Evolutionary conservation across 2,329 filamentous ascomycete species (phyloP).

Genomic region (Trichophyton verrucosum): DNA sequence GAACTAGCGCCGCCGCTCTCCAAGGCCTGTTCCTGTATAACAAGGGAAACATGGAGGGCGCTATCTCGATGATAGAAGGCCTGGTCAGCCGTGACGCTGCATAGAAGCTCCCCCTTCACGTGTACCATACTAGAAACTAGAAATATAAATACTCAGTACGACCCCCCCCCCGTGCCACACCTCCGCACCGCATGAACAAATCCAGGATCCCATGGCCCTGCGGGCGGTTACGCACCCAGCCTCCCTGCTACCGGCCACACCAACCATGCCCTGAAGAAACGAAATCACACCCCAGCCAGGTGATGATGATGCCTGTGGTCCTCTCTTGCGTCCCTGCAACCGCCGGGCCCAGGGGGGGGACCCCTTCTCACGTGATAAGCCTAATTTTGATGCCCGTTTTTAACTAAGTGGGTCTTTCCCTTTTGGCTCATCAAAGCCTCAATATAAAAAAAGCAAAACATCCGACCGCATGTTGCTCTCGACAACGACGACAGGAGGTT

Average conservation of each 20-base stretch:
- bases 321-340: neutral
- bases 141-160: neutral
- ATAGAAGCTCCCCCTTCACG: neutral
- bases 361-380: neutral
- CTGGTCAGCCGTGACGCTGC: slow-evolving; percentile 15
- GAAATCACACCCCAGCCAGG: neutral
- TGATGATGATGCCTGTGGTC: no score
- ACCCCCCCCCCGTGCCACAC: neutral
- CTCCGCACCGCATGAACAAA: slow-evolving; percentile 1
- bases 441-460: slow-evolving; percentile 1
- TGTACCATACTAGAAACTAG: slow-evolving; percentile 2
- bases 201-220: neutral
- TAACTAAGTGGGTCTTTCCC: neutral
- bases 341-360: neutral
- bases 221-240: neutral
- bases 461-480: neutral
- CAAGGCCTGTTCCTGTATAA: slow-evolving; percentile 94
- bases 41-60: slow-evolving; percentile 79
- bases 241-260: neutral
- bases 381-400: neutral
- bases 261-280: neutral
- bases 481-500: neutral
- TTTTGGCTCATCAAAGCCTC: neutral
- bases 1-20: slow-evolving; percentile 76
- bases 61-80: slow-evolving; percentile 61